Percentiles rank a stretch among this genome's conserved stretches.
Evolutionary conservation across 768 basidiomycete species (phyloP).

Genomic region (Boletus sp.): DNA sequence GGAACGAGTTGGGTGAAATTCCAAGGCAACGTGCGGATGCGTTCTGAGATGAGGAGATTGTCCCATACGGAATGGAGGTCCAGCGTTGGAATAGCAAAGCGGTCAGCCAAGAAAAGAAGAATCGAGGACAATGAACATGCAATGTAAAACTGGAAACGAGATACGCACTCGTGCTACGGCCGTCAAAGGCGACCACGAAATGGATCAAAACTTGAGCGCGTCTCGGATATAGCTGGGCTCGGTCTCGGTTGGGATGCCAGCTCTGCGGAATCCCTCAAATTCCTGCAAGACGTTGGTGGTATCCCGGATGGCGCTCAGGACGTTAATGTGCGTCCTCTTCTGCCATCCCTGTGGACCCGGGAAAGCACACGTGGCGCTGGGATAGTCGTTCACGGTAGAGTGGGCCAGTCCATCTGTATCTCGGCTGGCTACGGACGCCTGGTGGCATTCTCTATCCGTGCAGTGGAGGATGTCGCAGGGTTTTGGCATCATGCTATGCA

Average conservation of each 20-base stretch:
- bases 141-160: background rate
- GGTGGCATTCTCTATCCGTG: constrained; percentile 55
- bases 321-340: constrained; percentile 54
- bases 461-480: constrained; percentile 70
- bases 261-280: constrained; percentile 34
- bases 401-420: constrained; percentile 68
- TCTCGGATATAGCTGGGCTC: constrained; percentile 54
- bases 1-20: constrained; percentile 83
- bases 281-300: constrained; percentile 61
- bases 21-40: constrained; percentile 62
- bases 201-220: constrained; percentile 92
- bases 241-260: background rate
- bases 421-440: constrained; percentile 59
- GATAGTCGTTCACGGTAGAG: constrained; percentile 78
- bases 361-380: constrained; percentile 71
- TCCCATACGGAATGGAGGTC: constrained; percentile 94
- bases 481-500: constrained; percentile 64
- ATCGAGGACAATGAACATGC: background rate
- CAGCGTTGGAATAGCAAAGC: constrained; percentile 8
- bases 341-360: constrained; percentile 76
- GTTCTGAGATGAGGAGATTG: constrained; percentile 73
- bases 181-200: constrained; percentile 79
- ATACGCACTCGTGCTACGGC: constrained; percentile 64
- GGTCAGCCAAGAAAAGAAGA: background rate
- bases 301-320: constrained; percentile 78